Conservation (phyloP, 805 yeast genomes). For the Candida odintsovae region DNA sequence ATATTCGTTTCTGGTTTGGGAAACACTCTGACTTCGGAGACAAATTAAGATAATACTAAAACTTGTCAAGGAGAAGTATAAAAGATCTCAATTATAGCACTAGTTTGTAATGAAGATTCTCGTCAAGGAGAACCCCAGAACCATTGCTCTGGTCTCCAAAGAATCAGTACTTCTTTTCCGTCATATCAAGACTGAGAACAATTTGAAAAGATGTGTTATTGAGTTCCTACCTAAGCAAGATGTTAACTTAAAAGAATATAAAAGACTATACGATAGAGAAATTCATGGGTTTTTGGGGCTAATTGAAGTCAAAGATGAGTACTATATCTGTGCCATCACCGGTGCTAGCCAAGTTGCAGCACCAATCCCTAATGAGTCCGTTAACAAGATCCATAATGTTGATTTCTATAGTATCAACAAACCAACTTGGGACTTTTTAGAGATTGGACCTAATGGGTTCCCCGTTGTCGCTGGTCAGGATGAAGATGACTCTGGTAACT, state of each 20-base stretch:
- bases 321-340: constrained; percentile 75
- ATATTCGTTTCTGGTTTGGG: no score
- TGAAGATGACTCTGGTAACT: constrained; percentile 12
- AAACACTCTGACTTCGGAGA: no score
- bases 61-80: no score
- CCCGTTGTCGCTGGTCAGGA: constrained; percentile 43
- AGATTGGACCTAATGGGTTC: constrained; percentile 61
- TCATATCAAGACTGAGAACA: constrained; percentile 28
- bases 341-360: constrained; percentile 72
- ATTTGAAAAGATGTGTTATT: constrained; percentile 37
- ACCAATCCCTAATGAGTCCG: constrained; percentile 75
- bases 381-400: constrained; percentile 75
- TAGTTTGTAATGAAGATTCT: constrained; percentile 31
- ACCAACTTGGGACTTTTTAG: constrained; percentile 75
- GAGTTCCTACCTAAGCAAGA: constrained; percentile 38
- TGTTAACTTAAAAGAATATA: constrained; percentile 33
- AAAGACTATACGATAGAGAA: constrained; percentile 37
- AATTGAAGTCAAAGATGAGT: constrained; percentile 59
- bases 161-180: constrained; percentile 43
- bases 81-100: neutral
- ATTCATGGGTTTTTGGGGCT: constrained; percentile 75
- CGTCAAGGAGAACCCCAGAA: constrained; percentile 30
- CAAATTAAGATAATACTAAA: no score
- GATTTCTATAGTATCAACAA: constrained; percentile 77
- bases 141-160: constrained; percentile 36